Conservation (phyloP, 805 yeast genomes). For the Suhomyces pyralidae region DNA sequence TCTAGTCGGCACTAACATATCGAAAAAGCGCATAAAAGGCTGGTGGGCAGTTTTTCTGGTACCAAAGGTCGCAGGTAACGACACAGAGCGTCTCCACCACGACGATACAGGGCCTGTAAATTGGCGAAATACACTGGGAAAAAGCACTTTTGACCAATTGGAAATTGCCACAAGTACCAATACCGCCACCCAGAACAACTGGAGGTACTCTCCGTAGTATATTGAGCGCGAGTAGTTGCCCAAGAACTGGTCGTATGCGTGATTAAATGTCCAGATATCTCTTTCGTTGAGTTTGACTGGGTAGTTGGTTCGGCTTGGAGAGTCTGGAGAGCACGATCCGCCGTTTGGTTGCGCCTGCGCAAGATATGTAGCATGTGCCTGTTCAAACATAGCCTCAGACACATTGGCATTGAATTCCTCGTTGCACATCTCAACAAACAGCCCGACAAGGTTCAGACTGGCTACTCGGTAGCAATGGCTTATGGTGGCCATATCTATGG, state of each 20-base stretch:
- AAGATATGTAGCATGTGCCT: conserved; percentile 15
- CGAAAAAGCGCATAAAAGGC: conserved; percentile 18
- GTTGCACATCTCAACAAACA: conserved; percentile 26
- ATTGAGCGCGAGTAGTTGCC: conserved; percentile 45
- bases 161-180: conserved; percentile 22
- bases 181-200: conserved; percentile 31
- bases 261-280: conserved; percentile 15
- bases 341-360: conserved; percentile 1
- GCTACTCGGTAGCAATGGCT: conserved; percentile 32
- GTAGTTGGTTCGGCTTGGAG: not conserved
- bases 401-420: conserved; percentile 17
- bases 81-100: conserved; percentile 17
- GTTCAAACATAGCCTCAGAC: conserved; percentile 19
- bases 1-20: conserved; percentile 24
- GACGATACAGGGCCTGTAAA: conserved; percentile 24
- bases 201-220: conserved; percentile 23
- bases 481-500: conserved; percentile 27
- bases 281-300: conserved; percentile 28
- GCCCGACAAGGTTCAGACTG: conserved; percentile 20
- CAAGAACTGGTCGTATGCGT: conserved; percentile 34
- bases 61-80: conserved; percentile 39
- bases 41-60: conserved; percentile 26
- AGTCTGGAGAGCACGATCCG: not conserved
- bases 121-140: conserved; percentile 32
- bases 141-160: conserved; percentile 32